Base-by-base conservation (phyloP, 257 asterid genomes). In the Salvia rosmarinus region DNA sequence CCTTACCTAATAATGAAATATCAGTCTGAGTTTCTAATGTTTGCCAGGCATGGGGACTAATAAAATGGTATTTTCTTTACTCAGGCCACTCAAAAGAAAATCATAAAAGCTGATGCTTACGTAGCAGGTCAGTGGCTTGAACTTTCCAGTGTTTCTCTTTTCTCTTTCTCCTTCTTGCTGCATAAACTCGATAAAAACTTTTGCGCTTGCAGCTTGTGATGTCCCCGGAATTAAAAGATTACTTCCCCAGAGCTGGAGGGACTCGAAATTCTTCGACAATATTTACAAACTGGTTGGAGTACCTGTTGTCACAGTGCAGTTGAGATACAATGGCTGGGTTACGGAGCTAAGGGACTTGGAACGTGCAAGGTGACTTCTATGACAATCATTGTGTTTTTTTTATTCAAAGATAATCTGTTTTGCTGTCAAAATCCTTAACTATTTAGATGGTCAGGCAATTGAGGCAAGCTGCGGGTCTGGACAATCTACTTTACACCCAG, bases 301-400 rank as follows among this genome's bases (percentile, higher is more conserved):
- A 68, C 99, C 99, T 40, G 99, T 95, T 71, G 94, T 95, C 80
- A 95, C 98, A 3, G 98, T 95, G 74, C 99, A 95, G 77, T 83
- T 88, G 67, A 86, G 99, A 68, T 95, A 95, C 80, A 91, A 90
- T 71, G 99, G 98, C 68, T 95, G 98, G 99, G 97, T 95, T 76
- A 95, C 99, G 0, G 99, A 95, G 84, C 77, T 95, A 71, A 92
- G 85, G 77, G 96, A 95, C 85, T 82, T 88, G 81, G 97, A 91
- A 80, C 92, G 89, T 75, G 68, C 97, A 70, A 81, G 98, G 99
- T 91, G 73, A 75, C 7, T 58, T 59, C 30, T 51, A 43, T 7
- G 5, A 20, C 16, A 28, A 17, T 63, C 76, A 44, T 11, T n/a
- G n/a, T n/a, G n/a, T n/a, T n/a, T n/a, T n/a, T n/a, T n/a, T n/a